Percentiles rank a stretch among this genome's conserved stretches.
Conservation (phyloP, 495 filamentous ascomycete species). For the Daldinia vernicosa region DNA sequence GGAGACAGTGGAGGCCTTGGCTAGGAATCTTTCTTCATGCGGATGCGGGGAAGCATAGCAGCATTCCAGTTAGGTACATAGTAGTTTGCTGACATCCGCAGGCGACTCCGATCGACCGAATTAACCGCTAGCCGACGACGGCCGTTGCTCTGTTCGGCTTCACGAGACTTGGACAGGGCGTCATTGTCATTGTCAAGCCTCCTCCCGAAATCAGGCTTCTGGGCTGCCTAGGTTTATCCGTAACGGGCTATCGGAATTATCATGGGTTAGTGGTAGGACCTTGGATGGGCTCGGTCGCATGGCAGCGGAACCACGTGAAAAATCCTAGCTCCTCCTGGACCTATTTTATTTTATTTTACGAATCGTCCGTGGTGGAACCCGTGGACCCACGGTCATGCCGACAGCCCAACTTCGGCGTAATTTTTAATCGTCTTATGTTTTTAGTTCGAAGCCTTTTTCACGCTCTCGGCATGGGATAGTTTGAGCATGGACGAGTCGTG, state of each 20-base stretch:
- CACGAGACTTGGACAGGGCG: slow-evolving; percentile 20
- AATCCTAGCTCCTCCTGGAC: slow-evolving; percentile 7
- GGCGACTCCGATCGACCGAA: slow-evolving; percentile 31
- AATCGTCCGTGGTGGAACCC: slow-evolving; percentile 15
- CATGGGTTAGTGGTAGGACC: slow-evolving; percentile 6
- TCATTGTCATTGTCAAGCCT: slow-evolving; percentile 13
- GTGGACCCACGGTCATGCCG: slow-evolving; percentile 36
- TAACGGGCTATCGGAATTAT: slow-evolving; percentile 7
- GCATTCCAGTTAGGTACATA: no score
- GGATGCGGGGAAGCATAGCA: slow-evolving; percentile 23
- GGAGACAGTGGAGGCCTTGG: slow-evolving; percentile 4
- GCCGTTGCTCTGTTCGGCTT: slow-evolving; percentile 21
- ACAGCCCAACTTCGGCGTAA: slow-evolving; percentile 25
- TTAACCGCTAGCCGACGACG: slow-evolving; percentile 32
- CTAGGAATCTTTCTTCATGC: slow-evolving; percentile 4
- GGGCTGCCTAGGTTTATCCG: slow-evolving; percentile 11
- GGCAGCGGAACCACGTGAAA: slow-evolving; percentile 32
- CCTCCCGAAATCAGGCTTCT: slow-evolving; percentile 13
- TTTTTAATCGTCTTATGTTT: slow-evolving; percentile 17
- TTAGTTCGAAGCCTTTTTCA: neutral
- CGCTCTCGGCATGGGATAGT: neutral
- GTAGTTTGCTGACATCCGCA: slow-evolving; percentile 18
- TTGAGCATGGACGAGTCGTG: neutral
- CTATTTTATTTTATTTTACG: slow-evolving; percentile 8
- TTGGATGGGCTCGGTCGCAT: slow-evolving; percentile 8